phyloP scores from a whole-genome alignment of 306 rosid species.

The Gynostemma pentaphyllum region DNA sequence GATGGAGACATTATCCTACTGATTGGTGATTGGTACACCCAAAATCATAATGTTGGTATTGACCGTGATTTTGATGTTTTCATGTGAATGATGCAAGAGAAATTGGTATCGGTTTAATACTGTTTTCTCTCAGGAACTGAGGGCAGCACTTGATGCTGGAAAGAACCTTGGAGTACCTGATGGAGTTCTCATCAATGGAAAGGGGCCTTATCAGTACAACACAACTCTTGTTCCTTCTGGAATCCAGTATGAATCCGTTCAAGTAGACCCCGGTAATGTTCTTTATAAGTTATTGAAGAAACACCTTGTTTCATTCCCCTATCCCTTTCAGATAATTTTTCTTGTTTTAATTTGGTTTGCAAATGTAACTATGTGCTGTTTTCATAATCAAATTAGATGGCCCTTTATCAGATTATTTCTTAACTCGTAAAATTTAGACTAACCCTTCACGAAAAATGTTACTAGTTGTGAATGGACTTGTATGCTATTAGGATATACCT shows the following conservation, averaged over 20 bases:
- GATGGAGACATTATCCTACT: constrained; percentile 56
- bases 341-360: neutral
- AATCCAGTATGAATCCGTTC: constrained; percentile 35
- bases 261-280: constrained; percentile 63
- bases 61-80: neutral
- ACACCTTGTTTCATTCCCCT: neutral
- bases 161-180: constrained; percentile 74
- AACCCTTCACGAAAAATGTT: neutral
- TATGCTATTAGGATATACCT: neutral
- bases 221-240: constrained; percentile 62
- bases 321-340: neutral
- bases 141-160: constrained; percentile 53
- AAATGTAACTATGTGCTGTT: neutral
- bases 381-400: neutral
- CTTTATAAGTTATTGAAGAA: neutral
- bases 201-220: constrained; percentile 85
- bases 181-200: constrained; percentile 92
- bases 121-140: constrained; percentile 32
- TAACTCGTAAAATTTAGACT: neutral
- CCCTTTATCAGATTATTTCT: neutral
- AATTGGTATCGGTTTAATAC: neutral
- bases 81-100: neutral
- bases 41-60: constrained; percentile 50
- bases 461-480: neutral
- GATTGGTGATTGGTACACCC: constrained; percentile 80